Evolutionary conservation across 345 rosid genomes (phyloP).

Genomic region (Trapa incisa): DNA sequence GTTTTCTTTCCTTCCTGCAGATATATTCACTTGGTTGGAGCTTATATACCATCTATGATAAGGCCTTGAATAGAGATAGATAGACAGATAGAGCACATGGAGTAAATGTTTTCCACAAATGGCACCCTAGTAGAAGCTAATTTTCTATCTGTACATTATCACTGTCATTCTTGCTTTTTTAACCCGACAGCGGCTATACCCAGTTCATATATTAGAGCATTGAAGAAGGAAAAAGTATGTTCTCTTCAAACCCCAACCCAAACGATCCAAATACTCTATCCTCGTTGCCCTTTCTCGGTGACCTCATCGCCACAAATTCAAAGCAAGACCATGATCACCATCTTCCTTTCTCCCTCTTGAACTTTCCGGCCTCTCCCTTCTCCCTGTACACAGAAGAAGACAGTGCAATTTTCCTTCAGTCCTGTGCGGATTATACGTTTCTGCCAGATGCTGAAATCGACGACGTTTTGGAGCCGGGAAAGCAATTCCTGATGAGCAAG

Average conservation of each 20-base stretch:
- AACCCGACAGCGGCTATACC: not conserved
- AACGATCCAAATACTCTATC: conserved; percentile 7
- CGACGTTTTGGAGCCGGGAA: not conserved
- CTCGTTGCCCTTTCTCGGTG: conserved; percentile 16
- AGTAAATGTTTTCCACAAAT: not conserved
- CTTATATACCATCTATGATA: not conserved
- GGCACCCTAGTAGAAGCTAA: not conserved
- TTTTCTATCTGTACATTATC: not conserved
- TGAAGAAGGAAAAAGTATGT: conserved; percentile 18
- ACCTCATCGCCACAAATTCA: conserved; percentile 11
- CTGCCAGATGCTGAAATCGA: conserved; percentile 6
- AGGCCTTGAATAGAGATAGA: not conserved
- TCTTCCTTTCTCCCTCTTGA: conserved; percentile 18
- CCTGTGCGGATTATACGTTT: not conserved
- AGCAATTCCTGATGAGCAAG: not conserved
- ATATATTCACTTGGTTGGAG: not conserved
- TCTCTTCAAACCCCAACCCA: conserved; percentile 21
- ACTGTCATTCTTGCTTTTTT: not conserved
- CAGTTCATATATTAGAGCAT: not conserved
- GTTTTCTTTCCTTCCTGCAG: conserved; percentile 1
- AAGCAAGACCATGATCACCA: conserved; percentile 22
- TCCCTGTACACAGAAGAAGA: conserved; percentile 22
- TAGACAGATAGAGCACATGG: not conserved
- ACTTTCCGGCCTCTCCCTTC: conserved; percentile 37
- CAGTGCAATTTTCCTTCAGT: conserved; percentile 15